These are phyloP conservation scores for Geranium rotundifolium DNA, from an alignment of 345 rosid genomes.

Conservation along the genomic window DNA sequence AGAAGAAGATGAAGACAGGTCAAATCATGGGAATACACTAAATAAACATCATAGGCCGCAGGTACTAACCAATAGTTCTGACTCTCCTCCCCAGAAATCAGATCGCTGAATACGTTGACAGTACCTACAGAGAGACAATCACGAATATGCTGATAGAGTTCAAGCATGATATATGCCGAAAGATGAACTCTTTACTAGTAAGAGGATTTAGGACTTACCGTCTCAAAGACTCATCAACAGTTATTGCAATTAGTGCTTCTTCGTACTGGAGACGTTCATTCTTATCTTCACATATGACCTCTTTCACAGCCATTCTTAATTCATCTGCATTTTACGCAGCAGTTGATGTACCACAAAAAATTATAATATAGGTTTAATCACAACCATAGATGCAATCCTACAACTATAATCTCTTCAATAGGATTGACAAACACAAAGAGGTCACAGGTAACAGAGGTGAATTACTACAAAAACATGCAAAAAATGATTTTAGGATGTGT, in stretches of 20 bases:
- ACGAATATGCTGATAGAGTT: not conserved
- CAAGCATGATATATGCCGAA: not conserved
- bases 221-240: constrained; percentile 72
- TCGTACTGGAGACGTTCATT: constrained; percentile 53
- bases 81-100: constrained; percentile 96
- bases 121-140: constrained; percentile 33
- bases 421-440: too few relatives aligned
- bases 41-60: too few relatives aligned
- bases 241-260: constrained; percentile 69
- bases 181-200: not conserved
- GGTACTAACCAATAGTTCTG: constrained; percentile 80
- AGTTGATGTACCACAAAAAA: too few relatives aligned
- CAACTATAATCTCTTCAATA: too few relatives aligned
- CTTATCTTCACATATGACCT: constrained; percentile 52
- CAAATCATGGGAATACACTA: too few relatives aligned
- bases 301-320: constrained; percentile 79
- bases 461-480: too few relatives aligned
- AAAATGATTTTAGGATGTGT: too few relatives aligned
- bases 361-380: too few relatives aligned
- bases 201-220: constrained; percentile 29
- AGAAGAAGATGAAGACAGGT: too few relatives aligned
- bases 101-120: constrained; percentile 59
- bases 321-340: constrained; percentile 41
- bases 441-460: too few relatives aligned
- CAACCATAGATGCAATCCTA: too few relatives aligned